Evolutionary conservation across 768 basidiomycete genomes (phyloP), one percentile per base, ranked within the genome.

Genomic region (Agaricus subrufescens): DNA sequence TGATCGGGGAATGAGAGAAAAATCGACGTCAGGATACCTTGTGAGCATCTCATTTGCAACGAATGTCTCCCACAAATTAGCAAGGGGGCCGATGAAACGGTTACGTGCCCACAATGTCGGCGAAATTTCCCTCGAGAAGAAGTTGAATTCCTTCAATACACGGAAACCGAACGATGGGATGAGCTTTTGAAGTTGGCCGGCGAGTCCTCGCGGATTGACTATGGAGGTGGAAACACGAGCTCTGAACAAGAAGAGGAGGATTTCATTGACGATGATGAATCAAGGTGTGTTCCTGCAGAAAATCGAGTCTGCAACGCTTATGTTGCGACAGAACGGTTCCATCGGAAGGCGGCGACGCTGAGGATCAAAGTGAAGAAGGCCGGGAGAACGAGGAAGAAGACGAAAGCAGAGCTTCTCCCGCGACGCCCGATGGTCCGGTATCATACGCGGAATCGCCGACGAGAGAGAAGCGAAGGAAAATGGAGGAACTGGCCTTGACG

Each of bases 81-180:
- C 9, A 64, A 58, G 59, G 66, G 62, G 23, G 61, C 64, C 58
- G 56, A 67, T 46, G 73, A 73, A 42, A 63, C 51, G 0, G 63
- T 76, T 15, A 47, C 50, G 23, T 80, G 78, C 49, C 75, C 76
- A 5, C 46, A 60, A 12, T 80, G 79, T 56, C 68, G 76, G 19
- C 25, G 52, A 48, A 29, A 34, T 14, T 65, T 64, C 23, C 25
- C 55, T 1, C 52, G 68, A 46, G 73, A 75, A 4, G 71, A 73
- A 1, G 29, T 74, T 3, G 72, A 72, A 49, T 54, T 62, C 4
- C 63, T 80, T 1, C 58, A 66, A 31, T 66, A 69, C 61, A 76
- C 73, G 15, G 76, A 77, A 25, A 62, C 64, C 26, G 61, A 73
- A 26, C 74, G 76, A 53, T 79, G 77, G 76, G 77, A 80, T 59